Evolutionary conservation across 2,329 filamentous ascomycete genomes (phyloP), one percentile per base, ranked within the genome.

Genomic region (Apiospora rasikravindrae): DNA sequence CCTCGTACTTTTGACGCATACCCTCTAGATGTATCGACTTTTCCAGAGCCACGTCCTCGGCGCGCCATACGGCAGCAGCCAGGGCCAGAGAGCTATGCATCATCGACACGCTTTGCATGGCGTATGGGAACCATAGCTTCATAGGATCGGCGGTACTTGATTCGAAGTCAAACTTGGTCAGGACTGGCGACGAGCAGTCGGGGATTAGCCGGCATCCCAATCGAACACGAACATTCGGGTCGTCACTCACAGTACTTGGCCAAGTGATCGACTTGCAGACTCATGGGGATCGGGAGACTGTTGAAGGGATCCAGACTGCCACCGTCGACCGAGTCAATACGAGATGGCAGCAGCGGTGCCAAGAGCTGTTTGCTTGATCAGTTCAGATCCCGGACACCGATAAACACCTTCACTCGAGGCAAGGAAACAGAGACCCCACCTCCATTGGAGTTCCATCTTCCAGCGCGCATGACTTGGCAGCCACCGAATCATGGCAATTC

Each of bases 81-180:
- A 73, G 69, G 19, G 71, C 71, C 11, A 73, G 61, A 61, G 71
- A 71, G 19, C 70, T 73, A 37, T 73, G 71, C 71, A 73, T 73
- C 71, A 73, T 73, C 22, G 71, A 44, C n/a, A 40, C 71, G 16
- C 70, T 73, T 49, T 61, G 45, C 45, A 73, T 69, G 40, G 71
- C 71, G n/a, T 73, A 73, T 13, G 70, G 71, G 45, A 73, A 64
- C 71, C 71, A 73, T 0, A 47, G 49, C 40, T 33, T 73, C 61
- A n/a, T 69, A 61, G 24, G 71, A 33, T 73, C 57, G 51, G 47
- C 24, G 19, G 47, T 68, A n/a, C 42, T 44, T n/a, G 66, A 40
- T 42, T 69, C 24, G 70, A 68, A 22, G 37, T 71, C 61, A 44
- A 37, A 73, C n/a, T 69, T 73, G 37, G 22, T 24, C 14, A 64